Conservation (phyloP, 1,284 basidiomycete genomes). For the Irpex rosettiformis region DNA sequence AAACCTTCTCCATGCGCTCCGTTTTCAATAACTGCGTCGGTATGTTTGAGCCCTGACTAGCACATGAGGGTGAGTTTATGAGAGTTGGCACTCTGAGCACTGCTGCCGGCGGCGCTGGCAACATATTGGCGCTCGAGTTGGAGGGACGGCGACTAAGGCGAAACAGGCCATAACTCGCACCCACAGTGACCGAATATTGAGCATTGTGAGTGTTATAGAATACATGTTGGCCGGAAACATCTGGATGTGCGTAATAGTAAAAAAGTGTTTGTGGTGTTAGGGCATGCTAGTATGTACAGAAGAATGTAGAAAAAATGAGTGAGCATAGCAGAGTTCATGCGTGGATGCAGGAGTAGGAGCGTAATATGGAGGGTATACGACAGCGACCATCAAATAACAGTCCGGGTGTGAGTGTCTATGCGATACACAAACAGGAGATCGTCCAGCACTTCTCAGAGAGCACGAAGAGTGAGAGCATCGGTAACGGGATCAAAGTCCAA, state of each 20-base stretch:
- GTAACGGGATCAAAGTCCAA: constrained; percentile 9
- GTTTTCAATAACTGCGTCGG: no score
- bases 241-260: background rate
- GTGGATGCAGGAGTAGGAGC: background rate
- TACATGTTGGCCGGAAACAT: no score
- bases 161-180: no score
- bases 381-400: background rate
- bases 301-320: background rate
- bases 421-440: background rate
- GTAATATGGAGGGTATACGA: background rate
- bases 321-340: constrained; percentile 2
- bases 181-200: no score
- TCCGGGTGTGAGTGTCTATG: background rate
- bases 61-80: no score
- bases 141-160: no score
- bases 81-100: no score
- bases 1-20: no score
- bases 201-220: no score
- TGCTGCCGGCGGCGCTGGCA: no score
- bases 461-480: background rate
- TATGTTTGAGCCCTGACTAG: no score
- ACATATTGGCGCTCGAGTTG: no score
- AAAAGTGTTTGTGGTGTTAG: background rate
- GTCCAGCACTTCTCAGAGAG: background rate
- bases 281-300: background rate